These are phyloP conservation scores for Puya raimondii DNA, from an alignment of 176 grass and related monocot genomes.

Conservation along the genomic window DNA sequence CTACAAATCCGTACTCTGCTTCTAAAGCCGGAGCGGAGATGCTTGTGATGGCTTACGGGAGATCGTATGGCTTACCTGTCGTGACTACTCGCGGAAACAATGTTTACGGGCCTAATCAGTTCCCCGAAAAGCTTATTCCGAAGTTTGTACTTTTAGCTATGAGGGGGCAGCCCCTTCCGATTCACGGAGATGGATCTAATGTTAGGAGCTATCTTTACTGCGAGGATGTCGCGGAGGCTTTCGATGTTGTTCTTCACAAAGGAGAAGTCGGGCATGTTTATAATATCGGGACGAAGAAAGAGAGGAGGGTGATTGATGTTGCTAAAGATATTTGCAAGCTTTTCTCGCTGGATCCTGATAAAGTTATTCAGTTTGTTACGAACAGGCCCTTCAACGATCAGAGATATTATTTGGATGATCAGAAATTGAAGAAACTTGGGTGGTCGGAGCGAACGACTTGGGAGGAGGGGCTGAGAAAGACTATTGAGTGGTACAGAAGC, in stretches of 20 bases:
- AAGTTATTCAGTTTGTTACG: neutral
- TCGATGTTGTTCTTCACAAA: conserved; percentile 13
- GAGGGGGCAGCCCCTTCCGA: conserved; percentile 6
- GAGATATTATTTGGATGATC: conserved; percentile 14
- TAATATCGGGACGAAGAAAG: too few species aligned
- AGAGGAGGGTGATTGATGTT: neutral
- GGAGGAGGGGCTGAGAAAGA: conserved; percentile 9
- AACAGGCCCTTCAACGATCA: conserved; percentile 19
- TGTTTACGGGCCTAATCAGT: conserved; percentile 14
- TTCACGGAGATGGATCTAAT: conserved; percentile 12
- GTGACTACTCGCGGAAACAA: conserved; percentile 21
- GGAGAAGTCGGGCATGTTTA: neutral
- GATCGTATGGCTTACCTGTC: neutral
- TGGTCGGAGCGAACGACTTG: conserved; percentile 12
- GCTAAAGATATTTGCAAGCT: conserved; percentile 5
- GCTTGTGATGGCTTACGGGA: conserved; percentile 4
- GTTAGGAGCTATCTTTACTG: conserved; percentile 15
- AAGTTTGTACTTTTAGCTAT: conserved; percentile 18
- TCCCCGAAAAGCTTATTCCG: conserved; percentile 14
- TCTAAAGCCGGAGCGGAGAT: conserved; percentile 19
- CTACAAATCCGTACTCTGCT: conserved; percentile 15
- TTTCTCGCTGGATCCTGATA: neutral
- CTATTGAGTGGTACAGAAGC: conserved; percentile 8
- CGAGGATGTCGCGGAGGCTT: conserved; percentile 12
- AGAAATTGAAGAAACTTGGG: conserved; percentile 14